phyloP scores from a whole-genome alignment of 805 yeast species.

The Nakazawaea holstii region DNA sequence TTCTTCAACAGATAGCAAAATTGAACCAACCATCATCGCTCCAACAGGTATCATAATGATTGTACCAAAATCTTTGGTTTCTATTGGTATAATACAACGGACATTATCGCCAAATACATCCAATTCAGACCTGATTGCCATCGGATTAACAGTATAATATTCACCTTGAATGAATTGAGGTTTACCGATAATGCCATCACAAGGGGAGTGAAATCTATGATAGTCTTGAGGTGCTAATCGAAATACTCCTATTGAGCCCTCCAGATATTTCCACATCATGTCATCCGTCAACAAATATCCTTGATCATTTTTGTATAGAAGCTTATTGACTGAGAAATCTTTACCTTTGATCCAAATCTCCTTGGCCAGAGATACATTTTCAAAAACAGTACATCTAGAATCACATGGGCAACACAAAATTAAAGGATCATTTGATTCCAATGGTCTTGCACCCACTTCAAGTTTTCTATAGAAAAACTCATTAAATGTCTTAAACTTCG shows the following conservation, averaged over 20 bases:
- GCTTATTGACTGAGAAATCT: constrained; percentile 59
- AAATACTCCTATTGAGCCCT: constrained; percentile 70
- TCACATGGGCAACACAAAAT: constrained; percentile 81
- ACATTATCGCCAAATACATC: constrained; percentile 94
- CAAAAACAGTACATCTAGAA: constrained; percentile 73
- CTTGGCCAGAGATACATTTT: constrained; percentile 54
- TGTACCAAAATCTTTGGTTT: constrained; percentile 70
- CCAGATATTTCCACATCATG: constrained; percentile 27
- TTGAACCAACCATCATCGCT: constrained; percentile 99
- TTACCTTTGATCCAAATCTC: constrained; percentile 87
- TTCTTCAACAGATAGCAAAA: constrained; percentile 58
- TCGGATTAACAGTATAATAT: constrained; percentile 94
- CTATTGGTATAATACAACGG: constrained; percentile 71
- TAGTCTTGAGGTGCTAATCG: constrained; percentile 96
- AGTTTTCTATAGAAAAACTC: constrained; percentile 83
- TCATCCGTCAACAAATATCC: constrained; percentile 24
- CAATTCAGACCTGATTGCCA: constrained; percentile 85
- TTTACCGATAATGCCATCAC: constrained; percentile 64
- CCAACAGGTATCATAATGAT: constrained; percentile 82
- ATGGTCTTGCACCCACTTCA: constrained; percentile 62
- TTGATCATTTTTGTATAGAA: constrained; percentile 42
- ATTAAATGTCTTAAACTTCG: constrained; percentile 65
- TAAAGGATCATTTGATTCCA: constrained; percentile 50
- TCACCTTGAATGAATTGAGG: constrained; percentile 77
- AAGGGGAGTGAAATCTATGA: constrained; percentile 89